Evolutionary conservation across 1,284 basidiomycete species (phyloP), one percentile per base, ranked within the genome.

Genomic region (Apiotrichum gamsii): DNA sequence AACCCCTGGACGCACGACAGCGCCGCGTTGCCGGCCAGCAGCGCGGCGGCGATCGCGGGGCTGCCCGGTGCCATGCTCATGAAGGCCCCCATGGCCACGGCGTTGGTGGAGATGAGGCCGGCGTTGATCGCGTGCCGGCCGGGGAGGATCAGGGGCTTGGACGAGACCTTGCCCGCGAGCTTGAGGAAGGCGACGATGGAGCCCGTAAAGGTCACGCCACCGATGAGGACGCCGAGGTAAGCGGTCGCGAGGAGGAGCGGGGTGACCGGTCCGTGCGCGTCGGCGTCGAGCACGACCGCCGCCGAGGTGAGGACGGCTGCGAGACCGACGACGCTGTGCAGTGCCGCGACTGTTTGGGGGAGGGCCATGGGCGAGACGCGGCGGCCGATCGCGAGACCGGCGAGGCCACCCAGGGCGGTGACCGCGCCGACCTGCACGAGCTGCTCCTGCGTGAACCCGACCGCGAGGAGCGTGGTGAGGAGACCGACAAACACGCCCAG

Each of bases 101-200:
- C 74, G 61, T 90, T 90, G 1, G 80, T 76, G 19, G 80, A 81
- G 11, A 90, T 70, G 21, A 90, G 75, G 4, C 80, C 75, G 4
- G 75, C 67, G 65, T 90, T 90, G 58, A 88, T 75, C 8, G 87
- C 53, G 61, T 90, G 87, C 56, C 83, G 81, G 29, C 80, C 85
- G 8, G 85, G 86, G 24, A 90, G 75, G 21, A 76, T 72, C 19
- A 88, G 69, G 0, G 87, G 83, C 55, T 77, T 80, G 37, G 83
- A 85, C 9, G 82, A 77, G 79, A 89, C 84, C 51, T 78, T 80
- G 8, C 84, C 87, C 1, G 85, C 85, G 30, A 90, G 76, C 67
- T 90, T 90, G 43, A 89, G 71, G 77, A 88, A 90, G 1, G 87
- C 87, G n/a, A 90, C 84, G 44, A 90, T 81, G 5, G 85, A 88